Percentiles rank a stretch among this genome's conserved stretches.
These are phyloP conservation scores for Mortierella claussenii DNA, from an alignment of 192 early-diverging fungal species.

Conservation along the genomic window DNA sequence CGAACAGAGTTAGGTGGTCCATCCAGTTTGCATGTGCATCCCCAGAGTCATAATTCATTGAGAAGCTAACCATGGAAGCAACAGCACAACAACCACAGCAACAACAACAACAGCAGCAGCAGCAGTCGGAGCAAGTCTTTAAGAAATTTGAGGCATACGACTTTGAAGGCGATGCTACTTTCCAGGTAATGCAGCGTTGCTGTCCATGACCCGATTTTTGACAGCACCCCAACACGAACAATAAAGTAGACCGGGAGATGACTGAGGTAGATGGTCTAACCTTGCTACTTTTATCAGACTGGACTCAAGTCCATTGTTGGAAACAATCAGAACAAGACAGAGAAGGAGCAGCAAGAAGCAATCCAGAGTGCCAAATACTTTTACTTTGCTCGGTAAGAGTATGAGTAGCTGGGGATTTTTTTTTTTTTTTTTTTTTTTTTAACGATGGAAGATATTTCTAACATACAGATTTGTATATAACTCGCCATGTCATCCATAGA, in stretches of 20 bases:
- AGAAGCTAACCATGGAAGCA: not conserved
- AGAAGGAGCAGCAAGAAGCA: constrained; percentile 34
- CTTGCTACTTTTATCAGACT: no score
- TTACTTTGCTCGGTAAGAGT: constrained; percentile 43
- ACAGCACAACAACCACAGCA: not conserved
- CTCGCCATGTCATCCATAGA: constrained; percentile 1
- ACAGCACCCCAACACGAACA: no score
- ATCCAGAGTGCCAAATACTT: constrained; percentile 35
- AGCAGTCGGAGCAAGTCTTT: constrained; percentile 18
- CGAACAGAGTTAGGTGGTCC: no score
- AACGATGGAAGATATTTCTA: no score
- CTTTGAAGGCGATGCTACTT: constrained; percentile 42
- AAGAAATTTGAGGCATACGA: constrained; percentile 30
- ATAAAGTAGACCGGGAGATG: no score
- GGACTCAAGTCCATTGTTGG: constrained; percentile 37
- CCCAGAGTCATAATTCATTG: no score
- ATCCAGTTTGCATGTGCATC: no score
- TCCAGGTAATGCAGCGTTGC: constrained; percentile 34
- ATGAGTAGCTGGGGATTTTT: no score
- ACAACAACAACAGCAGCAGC: not conserved
- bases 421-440: not conserved
- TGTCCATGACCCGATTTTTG: no score
- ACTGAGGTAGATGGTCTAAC: no score
- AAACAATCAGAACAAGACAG: constrained; percentile 20
- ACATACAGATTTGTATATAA: not conserved